phyloP scores from a whole-genome alignment of 139 green algal genomes.

The Closterium sp. region DNA sequence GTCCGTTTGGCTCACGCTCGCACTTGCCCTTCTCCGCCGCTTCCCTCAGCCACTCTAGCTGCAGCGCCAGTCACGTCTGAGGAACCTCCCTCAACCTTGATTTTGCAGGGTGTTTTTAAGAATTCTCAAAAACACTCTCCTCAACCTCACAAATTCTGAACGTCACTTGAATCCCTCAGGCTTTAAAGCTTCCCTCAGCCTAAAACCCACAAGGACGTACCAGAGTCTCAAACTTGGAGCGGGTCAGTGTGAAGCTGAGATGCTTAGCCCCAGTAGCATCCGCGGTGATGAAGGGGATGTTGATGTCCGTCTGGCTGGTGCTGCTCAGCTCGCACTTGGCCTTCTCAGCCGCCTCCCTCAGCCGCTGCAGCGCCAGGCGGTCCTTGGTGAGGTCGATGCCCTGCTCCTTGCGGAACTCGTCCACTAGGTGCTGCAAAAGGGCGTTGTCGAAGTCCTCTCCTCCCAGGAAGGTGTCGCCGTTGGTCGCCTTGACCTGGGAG shows the following conservation, averaged over 20 bases:
- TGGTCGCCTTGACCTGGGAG: conserved; percentile 92
- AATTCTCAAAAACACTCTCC: too few relatives aligned
- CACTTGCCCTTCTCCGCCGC: too few relatives aligned
- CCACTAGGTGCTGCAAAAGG: conserved; percentile 66
- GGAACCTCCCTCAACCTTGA: too few relatives aligned
- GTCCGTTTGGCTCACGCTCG: too few relatives aligned
- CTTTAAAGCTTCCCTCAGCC: too few relatives aligned
- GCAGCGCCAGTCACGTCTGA: too few relatives aligned
- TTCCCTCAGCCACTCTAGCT: too few relatives aligned
- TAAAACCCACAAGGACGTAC: neutral
- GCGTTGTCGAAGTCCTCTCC: conserved; percentile 99
- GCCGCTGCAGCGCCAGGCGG: conserved; percentile 91
- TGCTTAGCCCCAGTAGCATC: conserved; percentile 86
- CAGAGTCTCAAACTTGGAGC: conserved; percentile 68
- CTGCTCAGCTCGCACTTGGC: conserved; percentile 97
- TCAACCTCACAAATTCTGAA: too few relatives aligned
- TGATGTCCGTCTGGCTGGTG: conserved; percentile 88
- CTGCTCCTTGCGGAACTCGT: conserved; percentile 80
- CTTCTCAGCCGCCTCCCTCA: conserved; percentile 91
- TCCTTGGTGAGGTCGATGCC: conserved; percentile 94
- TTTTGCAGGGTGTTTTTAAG: too few relatives aligned
- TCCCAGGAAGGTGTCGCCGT: conserved; percentile 98
- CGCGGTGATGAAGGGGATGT: conserved; percentile 99
- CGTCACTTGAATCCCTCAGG: too few relatives aligned
- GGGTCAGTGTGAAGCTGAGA: conserved; percentile 71